Percentiles rank a stretch among this genome's conserved stretches.
These are phyloP conservation scores for Tolypocladium amazonense DNA, from an alignment of 2,329 filamentous ascomycete genomes.

Conservation along the genomic window DNA sequence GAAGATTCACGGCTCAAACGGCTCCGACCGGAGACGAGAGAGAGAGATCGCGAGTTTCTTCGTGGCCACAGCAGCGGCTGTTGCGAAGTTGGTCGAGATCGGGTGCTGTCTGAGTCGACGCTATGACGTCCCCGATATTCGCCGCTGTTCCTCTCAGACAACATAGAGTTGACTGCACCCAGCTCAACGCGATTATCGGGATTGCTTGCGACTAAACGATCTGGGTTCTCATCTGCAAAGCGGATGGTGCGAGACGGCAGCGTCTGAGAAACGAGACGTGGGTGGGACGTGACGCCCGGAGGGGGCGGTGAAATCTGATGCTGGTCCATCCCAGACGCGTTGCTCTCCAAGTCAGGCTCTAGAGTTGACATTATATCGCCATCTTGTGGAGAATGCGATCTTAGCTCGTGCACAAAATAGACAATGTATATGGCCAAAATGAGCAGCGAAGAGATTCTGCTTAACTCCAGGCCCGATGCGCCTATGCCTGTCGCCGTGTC, in stretches of 20 bases:
- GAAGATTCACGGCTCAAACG: slow-evolving; percentile 13
- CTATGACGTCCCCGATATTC: slow-evolving; percentile 2
- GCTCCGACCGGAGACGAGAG: slow-evolving; percentile 10
- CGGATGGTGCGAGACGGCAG: slow-evolving; percentile 15
- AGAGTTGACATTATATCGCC: background rate
- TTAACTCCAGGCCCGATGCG: slow-evolving; percentile 56
- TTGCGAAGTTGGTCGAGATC: slow-evolving; percentile 7
- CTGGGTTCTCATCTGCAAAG: slow-evolving; percentile 14
- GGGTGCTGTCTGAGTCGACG: background rate
- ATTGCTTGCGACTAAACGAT: background rate
- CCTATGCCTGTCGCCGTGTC: slow-evolving; percentile 45
- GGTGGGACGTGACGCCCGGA: background rate
- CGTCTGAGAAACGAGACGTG: background rate
- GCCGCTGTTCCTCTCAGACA: background rate
- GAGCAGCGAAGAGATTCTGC: slow-evolving; percentile 66
- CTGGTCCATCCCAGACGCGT: background rate
- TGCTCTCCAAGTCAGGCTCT: slow-evolving; percentile 1
- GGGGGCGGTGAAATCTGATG: background rate
- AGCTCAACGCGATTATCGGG: slow-evolving; percentile 4
- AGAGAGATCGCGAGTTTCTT: slow-evolving; percentile 15
- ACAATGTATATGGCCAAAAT: slow-evolving; percentile 61
- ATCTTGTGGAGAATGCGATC: slow-evolving; percentile 32
- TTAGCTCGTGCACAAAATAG: slow-evolving; percentile 69
- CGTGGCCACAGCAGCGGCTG: slow-evolving; percentile 9
- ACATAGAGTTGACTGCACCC: background rate